Percentiles rank a stretch among this genome's conserved stretches.
Evolutionary conservation across 2,329 filamentous ascomycete genomes (phyloP).

Genomic region (Arthrobotrys megalospora): DNA sequence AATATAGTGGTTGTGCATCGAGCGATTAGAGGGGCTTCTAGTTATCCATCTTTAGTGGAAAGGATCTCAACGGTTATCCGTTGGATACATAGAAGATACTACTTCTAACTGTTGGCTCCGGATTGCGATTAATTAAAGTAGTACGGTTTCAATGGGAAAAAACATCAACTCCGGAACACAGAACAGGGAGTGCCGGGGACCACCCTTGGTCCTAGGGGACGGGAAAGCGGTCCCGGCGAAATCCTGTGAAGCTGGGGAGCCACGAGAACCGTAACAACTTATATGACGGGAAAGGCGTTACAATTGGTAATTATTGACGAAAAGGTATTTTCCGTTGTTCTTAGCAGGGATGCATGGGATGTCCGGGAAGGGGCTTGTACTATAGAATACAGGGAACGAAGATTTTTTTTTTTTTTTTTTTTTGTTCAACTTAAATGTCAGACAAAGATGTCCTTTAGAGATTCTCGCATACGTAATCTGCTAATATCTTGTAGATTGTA

Average conservation of each 20-base stretch:
- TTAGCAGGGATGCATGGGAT: conserved; percentile 7
- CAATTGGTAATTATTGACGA: not conserved
- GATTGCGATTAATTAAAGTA: not conserved
- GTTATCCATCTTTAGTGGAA: not conserved
- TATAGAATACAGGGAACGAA: conserved; percentile 3
- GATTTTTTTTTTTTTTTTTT: not conserved
- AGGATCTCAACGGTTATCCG: conserved; percentile 20
- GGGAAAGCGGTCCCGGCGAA: not conserved
- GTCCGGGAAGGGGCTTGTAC: not conserved
- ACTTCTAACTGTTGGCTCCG: conserved; percentile 3
- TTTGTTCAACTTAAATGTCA: not conserved
- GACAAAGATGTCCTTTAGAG: too few species aligned
- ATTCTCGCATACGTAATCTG: not conserved
- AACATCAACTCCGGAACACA: not conserved
- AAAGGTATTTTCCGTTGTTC: conserved; percentile 26
- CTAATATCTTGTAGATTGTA: not conserved
- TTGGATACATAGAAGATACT: conserved; percentile 8
- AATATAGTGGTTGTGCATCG: conserved; percentile 48
- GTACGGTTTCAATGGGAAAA: not conserved
- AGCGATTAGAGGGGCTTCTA: conserved; percentile 23
- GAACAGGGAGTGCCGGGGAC: conserved; percentile 8
- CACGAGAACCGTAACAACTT: too few species aligned
- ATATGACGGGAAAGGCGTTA: not conserved
- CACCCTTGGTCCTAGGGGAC: not conserved
- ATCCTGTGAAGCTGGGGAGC: not conserved